Percentiles rank a stretch among this genome's conserved stretches.
Conservation (phyloP, 1,284 basidiomycete genomes). For the Pyrrhoderma noxium region DNA sequence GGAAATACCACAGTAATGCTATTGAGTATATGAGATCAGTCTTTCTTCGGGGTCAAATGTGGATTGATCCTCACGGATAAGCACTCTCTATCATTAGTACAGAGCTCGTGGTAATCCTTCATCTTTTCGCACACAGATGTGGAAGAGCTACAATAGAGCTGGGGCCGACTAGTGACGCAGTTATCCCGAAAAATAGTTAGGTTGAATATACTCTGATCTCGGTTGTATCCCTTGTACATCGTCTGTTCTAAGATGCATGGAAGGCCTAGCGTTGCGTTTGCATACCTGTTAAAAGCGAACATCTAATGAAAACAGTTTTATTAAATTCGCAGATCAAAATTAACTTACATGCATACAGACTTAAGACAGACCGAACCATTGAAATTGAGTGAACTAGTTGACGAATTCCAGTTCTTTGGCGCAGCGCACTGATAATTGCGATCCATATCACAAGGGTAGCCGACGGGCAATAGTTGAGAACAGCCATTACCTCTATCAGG, state of each 20-base stretch:
- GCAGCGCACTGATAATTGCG: constrained; percentile 64
- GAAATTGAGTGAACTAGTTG: constrained; percentile 39
- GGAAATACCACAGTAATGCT: constrained; percentile 25
- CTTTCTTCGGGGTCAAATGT: constrained; percentile 16
- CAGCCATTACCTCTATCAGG: constrained; percentile 69
- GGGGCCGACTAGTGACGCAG: constrained; percentile 37
- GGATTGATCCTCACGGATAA: constrained; percentile 29
- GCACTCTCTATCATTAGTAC: constrained; percentile 54
- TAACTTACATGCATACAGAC: constrained; percentile 53
- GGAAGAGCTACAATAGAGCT: constrained; percentile 51
- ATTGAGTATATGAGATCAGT: constrained; percentile 21
- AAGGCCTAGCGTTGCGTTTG: constrained; percentile 48
- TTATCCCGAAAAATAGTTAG: constrained; percentile 57
- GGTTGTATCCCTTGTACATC: constrained; percentile 46
- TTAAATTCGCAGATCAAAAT: constrained; percentile 7
- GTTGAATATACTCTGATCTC: constrained; percentile 36
- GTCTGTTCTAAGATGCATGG: constrained; percentile 55
- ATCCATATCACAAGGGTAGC: constrained; percentile 56
- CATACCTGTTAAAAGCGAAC: constrained; percentile 35
- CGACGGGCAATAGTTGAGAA: constrained; percentile 36
- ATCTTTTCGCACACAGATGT: constrained; percentile 40
- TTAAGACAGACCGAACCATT: constrained; percentile 58
- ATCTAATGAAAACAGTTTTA: background rate
- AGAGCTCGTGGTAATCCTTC: constrained; percentile 38
- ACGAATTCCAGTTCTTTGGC: constrained; percentile 32